Evolutionary conservation across 192 early-diverging fungal species (phyloP).

Genomic region (Allomyces arbusculus): DNA sequence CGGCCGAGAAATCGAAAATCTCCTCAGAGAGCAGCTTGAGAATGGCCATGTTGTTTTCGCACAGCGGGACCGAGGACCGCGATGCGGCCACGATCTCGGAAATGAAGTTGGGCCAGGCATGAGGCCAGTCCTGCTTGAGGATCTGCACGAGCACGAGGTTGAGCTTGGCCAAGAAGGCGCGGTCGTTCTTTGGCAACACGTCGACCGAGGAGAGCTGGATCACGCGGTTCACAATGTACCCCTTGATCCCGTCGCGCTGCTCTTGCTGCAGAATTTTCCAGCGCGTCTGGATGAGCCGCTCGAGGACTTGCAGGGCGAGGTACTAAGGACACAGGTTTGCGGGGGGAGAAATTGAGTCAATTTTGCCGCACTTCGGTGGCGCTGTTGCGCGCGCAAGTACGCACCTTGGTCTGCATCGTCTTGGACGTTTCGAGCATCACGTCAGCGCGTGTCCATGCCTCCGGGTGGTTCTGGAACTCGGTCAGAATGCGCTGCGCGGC

Average conservation of each 20-base stretch:
- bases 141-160: slow-evolving; percentile 98
- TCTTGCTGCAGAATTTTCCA: slow-evolving; percentile 86
- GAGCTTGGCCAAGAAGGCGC: slow-evolving; percentile 69
- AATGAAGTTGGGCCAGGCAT: slow-evolving; percentile 96
- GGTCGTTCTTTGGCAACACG: slow-evolving; percentile 46
- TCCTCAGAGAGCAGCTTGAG: slow-evolving; percentile 96
- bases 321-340: slow-evolving; percentile 26
- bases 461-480: slow-evolving; percentile 85
- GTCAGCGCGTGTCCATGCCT: slow-evolving; percentile 90
- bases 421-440: slow-evolving; percentile 67
- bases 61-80: slow-evolving; percentile 72
- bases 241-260: slow-evolving; percentile 76
- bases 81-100: slow-evolving; percentile 93
- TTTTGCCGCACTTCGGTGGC: not conserved
- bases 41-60: slow-evolving; percentile 99
- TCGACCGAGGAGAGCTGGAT: slow-evolving; percentile 82
- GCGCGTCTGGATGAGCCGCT: slow-evolving; percentile 73
- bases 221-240: slow-evolving; percentile 83
- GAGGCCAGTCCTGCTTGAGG: slow-evolving; percentile 99
- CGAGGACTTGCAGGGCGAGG: slow-evolving; percentile 81
- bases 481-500: slow-evolving; percentile 68
- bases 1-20: slow-evolving; percentile 96
- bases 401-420: slow-evolving; percentile 68
- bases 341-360: not conserved
- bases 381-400: not conserved